Percentiles rank a stretch among this genome's conserved stretches.
Evolutionary conservation across 2,329 filamentous ascomycete species (phyloP).

Genomic region (Ustilaginoidea virens): DNA sequence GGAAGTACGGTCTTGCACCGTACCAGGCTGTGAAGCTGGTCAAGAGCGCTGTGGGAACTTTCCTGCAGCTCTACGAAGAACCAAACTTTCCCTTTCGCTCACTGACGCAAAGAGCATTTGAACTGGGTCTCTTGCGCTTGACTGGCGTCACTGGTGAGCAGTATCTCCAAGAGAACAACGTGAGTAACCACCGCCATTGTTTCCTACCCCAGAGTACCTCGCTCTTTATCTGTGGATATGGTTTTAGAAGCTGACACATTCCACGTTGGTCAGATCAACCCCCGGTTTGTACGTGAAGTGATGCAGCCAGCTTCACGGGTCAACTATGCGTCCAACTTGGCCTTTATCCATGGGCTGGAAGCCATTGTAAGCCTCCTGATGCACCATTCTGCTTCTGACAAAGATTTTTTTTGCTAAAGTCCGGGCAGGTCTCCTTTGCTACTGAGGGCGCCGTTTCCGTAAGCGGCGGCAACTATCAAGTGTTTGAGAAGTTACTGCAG

Average conservation of each 20-base stretch:
- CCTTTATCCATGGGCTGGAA: slow-evolving; percentile 75
- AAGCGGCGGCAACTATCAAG: slow-evolving; percentile 80
- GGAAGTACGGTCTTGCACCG: slow-evolving; percentile 73
- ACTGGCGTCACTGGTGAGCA: slow-evolving; percentile 61
- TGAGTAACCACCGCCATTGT: too few relatives aligned
- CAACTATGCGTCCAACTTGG: slow-evolving; percentile 85
- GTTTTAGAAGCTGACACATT: neutral
- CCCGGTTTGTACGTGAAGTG: slow-evolving; percentile 59
- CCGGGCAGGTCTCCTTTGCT: slow-evolving; percentile 78
- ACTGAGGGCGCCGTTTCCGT: slow-evolving; percentile 70
- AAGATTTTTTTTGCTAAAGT: neutral
- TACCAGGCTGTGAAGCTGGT: slow-evolving; percentile 59
- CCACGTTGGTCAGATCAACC: slow-evolving; percentile 32
- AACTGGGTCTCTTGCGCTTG: slow-evolving; percentile 49
- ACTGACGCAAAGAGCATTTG: slow-evolving; percentile 50
- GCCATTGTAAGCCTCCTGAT: slow-evolving; percentile 51
- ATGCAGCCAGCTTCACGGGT: slow-evolving; percentile 84
- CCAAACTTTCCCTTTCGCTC: slow-evolving; percentile 76
- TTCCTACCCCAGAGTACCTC: too few relatives aligned
- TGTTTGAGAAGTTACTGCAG: slow-evolving; percentile 71
- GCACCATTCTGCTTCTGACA: neutral
- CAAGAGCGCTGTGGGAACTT: slow-evolving; percentile 53
- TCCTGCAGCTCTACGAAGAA: slow-evolving; percentile 64
- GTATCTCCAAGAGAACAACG: slow-evolving; percentile 49
- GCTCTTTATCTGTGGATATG: too few relatives aligned